A percentile compares a stretch with the other conserved stretches of the same genome.
These are phyloP conservation scores for Leccinum insolens DNA, from an alignment of 1,284 basidiomycete genomes.

Conservation along the genomic window DNA sequence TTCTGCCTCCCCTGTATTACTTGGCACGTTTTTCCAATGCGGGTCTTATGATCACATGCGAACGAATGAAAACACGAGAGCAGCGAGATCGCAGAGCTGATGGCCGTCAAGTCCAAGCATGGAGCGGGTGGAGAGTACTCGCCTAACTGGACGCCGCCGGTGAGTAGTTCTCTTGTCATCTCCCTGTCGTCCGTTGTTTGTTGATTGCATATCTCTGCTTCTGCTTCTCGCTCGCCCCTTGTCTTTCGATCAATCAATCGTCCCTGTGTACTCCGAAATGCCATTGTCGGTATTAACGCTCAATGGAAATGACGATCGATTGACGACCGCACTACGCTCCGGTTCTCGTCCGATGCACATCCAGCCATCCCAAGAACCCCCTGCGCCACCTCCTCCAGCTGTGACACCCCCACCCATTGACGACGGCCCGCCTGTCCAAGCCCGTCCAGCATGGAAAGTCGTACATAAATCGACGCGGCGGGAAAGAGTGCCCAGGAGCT, in stretches of 20 bases:
- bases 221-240: not conserved
- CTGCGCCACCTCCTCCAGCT: constrained; percentile 39
- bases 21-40: not conserved
- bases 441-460: constrained; percentile 70
- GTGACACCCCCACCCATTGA: constrained; percentile 39
- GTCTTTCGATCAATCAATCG: not conserved
- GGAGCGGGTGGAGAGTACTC: constrained; percentile 70
- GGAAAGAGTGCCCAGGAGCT: constrained; percentile 41
- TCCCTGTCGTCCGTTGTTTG: not conserved
- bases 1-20: constrained; percentile 2
- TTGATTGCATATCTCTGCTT: not conserved
- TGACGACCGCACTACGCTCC: not conserved
- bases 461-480: constrained; percentile 63
- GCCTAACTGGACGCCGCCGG: constrained; percentile 65
- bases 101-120: constrained; percentile 75
- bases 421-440: constrained; percentile 46
- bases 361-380: constrained; percentile 35
- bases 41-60: not conserved
- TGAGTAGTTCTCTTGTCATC: constrained; percentile 26
- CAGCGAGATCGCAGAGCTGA: constrained; percentile 76
- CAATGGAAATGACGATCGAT: not conserved
- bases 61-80: not conserved
- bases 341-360: not conserved
- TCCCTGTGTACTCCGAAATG: not conserved
- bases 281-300: not conserved